These are phyloP conservation scores for Aspergillus alliaceus DNA, from an alignment of 2,329 filamentous ascomycete genomes.

Conservation along the genomic window DNA sequence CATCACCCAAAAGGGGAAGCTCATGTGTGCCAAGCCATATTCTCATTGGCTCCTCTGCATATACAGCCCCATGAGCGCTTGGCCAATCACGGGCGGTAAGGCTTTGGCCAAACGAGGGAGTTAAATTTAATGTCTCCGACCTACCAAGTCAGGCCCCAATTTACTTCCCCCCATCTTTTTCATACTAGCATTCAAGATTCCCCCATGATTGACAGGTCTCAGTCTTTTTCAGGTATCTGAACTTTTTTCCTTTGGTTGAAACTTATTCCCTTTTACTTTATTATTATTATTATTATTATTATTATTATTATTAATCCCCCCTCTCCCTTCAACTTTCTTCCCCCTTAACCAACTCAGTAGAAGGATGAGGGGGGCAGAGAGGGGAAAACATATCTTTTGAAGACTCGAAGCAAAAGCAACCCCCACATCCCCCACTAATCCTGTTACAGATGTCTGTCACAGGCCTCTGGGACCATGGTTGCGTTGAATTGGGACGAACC, in stretches of 20 bases:
- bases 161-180: neutral
- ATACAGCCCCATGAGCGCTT: neutral
- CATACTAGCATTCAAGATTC: neutral
- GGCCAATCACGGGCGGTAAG: neutral
- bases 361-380: neutral
- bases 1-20: constrained; percentile 10
- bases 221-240: neutral
- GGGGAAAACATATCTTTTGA: neutral
- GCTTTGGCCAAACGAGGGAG: neutral
- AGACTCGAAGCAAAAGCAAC: neutral
- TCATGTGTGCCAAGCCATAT: neutral
- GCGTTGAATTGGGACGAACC: constrained; percentile 11
- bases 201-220: neutral
- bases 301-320: neutral
- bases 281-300: neutral
- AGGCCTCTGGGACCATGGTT: constrained; percentile 18
- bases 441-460: constrained; percentile 15
- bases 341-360: neutral
- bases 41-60: constrained; percentile 7
- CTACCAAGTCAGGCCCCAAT: neutral
- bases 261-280: neutral
- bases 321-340: neutral
- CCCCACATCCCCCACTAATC: constrained; percentile 11
- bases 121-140: neutral
- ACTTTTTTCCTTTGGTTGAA: neutral